Evolutionary conservation across 164 flowering plant genomes (phyloP).

Genomic region (Liriodendron chinense): DNA sequence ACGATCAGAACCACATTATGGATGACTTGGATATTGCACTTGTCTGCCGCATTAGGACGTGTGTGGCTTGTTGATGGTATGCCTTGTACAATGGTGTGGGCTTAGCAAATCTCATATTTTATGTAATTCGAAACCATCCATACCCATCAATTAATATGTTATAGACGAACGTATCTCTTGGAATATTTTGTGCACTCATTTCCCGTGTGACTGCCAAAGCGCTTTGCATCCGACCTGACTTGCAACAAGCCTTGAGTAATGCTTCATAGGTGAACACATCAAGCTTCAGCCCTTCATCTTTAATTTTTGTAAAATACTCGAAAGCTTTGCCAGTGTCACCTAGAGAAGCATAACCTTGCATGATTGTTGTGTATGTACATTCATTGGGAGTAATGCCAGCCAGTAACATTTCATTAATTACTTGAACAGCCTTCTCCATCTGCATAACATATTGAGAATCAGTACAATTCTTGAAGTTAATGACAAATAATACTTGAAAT

Average conservation of each 20-base stretch:
- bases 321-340: constrained; percentile 97
- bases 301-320: constrained; percentile 75
- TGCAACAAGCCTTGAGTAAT: constrained; percentile 96
- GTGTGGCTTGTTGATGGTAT: too few relatives aligned
- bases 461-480: background rate
- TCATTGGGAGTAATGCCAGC: constrained; percentile 77
- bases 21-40: too few relatives aligned
- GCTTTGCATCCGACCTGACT: constrained; percentile 98
- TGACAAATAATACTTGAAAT: background rate
- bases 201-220: constrained; percentile 94
- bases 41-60: too few relatives aligned
- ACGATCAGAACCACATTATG: too few relatives aligned
- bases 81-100: too few relatives aligned
- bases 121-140: background rate
- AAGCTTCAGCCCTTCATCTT: constrained; percentile 78
- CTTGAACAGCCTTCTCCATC: constrained; percentile 86
- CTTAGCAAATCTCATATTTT: background rate
- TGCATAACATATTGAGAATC: constrained; percentile 26
- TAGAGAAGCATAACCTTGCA: constrained; percentile 95
- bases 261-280: constrained; percentile 88
- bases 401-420: constrained; percentile 77
- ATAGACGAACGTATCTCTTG: constrained; percentile 79
- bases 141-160: constrained; percentile 99
- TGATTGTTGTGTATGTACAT: constrained; percentile 85
- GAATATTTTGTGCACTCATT: constrained; percentile 76